Evolutionary conservation across 129 eudicot genomes (phyloP).

Genomic region (Pittosporum tobira): DNA sequence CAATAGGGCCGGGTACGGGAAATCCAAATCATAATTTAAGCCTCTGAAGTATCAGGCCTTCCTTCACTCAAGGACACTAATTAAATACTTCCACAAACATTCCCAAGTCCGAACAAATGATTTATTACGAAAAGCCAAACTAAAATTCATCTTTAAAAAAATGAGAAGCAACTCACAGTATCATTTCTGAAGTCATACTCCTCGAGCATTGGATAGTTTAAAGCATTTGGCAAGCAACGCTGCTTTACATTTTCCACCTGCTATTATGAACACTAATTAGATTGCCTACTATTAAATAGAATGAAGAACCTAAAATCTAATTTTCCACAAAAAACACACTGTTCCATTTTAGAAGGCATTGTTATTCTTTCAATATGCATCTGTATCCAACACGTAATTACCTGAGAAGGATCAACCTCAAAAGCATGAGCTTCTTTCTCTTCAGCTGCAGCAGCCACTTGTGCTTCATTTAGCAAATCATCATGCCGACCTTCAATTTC

Average conservation of each 20-base stretch:
- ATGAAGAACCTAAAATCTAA: not conserved
- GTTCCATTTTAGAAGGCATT: not conserved
- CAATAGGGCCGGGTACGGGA: no score
- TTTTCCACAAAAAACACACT: not conserved
- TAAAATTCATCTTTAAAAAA: not conserved
- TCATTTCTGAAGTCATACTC: slow-evolving; percentile 97
- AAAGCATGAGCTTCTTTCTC: slow-evolving; percentile 89
- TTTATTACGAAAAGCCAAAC: not conserved
- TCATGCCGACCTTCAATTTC: slow-evolving; percentile 74
- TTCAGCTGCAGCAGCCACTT: slow-evolving; percentile 87
- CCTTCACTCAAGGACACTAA: not conserved
- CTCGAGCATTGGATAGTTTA: slow-evolving; percentile 97
- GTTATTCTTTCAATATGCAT: not conserved
- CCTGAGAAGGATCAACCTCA: slow-evolving; percentile 91
- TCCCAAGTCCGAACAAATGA: no score
- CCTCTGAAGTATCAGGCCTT: not conserved
- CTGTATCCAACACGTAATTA: no score
- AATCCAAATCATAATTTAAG: not conserved
- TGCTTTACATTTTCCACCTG: slow-evolving; percentile 99
- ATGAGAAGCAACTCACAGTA: slow-evolving; percentile 40
- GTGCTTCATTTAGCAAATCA: slow-evolving; percentile 80
- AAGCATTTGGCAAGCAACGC: slow-evolving; percentile 87
- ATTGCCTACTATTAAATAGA: not conserved
- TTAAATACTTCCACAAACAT: not conserved
- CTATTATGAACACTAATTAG: slow-evolving; percentile 4